A percentile compares a stretch with the other conserved stretches of the same genome.
Evolutionary conservation across 306 rosid species (phyloP).

Genomic region (Phaseolus lunatus): DNA sequence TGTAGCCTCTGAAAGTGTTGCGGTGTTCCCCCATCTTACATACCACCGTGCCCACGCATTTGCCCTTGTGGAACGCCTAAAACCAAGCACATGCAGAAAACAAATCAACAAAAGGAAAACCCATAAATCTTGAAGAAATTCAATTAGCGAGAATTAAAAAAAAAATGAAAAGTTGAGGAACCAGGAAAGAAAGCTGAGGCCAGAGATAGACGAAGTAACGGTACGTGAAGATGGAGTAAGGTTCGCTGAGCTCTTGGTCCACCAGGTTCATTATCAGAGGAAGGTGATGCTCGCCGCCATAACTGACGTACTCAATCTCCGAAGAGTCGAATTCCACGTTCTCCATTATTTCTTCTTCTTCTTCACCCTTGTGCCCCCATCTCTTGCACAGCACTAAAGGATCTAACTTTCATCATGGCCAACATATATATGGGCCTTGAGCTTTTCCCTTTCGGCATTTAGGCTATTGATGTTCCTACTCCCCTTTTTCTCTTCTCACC

Average conservation of each 20-base stretch:
- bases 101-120: background rate
- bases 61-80: conserved; percentile 87
- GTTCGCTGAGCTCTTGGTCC: conserved; percentile 95
- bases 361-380: background rate
- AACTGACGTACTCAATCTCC: conserved; percentile 82
- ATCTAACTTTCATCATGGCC: no score
- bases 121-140: background rate
- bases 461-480: background rate
- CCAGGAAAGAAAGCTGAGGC: conserved; percentile 97
- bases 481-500: background rate
- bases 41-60: conserved; percentile 94
- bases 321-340: conserved; percentile 55
- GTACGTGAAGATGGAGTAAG: conserved; percentile 97
- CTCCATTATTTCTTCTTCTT: conserved; percentile 44
- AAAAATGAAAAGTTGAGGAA: conserved; percentile 25
- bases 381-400: background rate
- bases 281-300: conserved; percentile 88
- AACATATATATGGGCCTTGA: background rate
- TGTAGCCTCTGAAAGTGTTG: conserved; percentile 85
- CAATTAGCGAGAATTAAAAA: background rate
- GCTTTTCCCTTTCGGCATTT: background rate
- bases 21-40: conserved; percentile 99
- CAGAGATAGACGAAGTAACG: conserved; percentile 95
- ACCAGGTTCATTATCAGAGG: conserved; percentile 91
- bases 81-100: background rate